phyloP scores from a whole-genome alignment of 2,329 filamentous ascomycete species.

The Penicillium crustosum region DNA sequence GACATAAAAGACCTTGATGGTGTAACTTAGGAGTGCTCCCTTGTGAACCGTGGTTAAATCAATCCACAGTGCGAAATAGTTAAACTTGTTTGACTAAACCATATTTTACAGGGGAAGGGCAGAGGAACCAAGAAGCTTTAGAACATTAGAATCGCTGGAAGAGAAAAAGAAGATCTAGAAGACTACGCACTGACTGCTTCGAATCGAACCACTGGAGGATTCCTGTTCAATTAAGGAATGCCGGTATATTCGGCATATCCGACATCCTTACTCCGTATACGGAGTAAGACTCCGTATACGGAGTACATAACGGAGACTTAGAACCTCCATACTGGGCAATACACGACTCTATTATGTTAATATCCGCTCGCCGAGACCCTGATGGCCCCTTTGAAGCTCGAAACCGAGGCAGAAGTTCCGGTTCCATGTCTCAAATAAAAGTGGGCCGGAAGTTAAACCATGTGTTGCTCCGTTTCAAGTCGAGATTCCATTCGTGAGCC shows the following conservation, averaged over 20 bases:
- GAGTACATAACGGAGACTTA: neutral
- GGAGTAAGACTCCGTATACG: too few relatives aligned
- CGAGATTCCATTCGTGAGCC: neutral
- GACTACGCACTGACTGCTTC: neutral
- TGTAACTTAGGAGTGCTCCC: neutral
- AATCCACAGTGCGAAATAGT: neutral
- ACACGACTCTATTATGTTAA: neutral
- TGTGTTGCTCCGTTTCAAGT: neutral
- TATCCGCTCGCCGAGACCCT: neutral
- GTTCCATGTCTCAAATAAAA: neutral
- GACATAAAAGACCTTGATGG: neutral
- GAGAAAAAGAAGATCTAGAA: neutral
- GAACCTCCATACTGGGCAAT: neutral
- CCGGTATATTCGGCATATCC: neutral
- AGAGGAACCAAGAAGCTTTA: neutral
- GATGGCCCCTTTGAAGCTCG: neutral
- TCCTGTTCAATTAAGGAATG: neutral
- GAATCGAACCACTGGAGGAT: neutral
- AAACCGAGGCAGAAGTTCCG: neutral
- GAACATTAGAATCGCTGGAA: neutral
- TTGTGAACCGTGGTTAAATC: neutral
- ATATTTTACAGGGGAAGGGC: neutral
- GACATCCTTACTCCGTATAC: too few relatives aligned
- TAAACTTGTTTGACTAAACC: neutral
- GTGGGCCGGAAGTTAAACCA: neutral